A percentile compares a stretch with the other conserved stretches of the same genome.
These are phyloP conservation scores for Trichoderma sp. DNA, from an alignment of 2,329 filamentous ascomycete species.

Conservation along the genomic window DNA sequence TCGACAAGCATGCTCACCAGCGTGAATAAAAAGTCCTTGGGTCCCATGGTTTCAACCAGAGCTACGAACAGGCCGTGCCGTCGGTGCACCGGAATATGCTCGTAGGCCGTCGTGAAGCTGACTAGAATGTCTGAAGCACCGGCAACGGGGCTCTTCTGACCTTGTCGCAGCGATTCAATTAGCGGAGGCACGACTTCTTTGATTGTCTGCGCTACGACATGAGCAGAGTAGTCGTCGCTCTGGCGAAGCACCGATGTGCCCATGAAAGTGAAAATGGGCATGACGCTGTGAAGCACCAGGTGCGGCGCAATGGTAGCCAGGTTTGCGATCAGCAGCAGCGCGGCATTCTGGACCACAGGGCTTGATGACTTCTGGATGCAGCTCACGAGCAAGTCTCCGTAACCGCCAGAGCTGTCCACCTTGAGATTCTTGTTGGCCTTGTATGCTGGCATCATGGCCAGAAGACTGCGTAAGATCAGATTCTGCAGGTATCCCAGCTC, in stretches of 20 bases:
- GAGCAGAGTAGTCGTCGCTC: constrained; percentile 94
- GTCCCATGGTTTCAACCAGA: constrained; percentile 79
- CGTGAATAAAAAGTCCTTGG: constrained; percentile 84
- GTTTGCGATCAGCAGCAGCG: constrained; percentile 82
- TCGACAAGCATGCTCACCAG: constrained; percentile 89
- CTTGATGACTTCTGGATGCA: constrained; percentile 91
- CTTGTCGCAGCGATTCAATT: constrained; percentile 79
- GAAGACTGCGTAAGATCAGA: constrained; percentile 76
- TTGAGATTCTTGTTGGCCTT: constrained; percentile 61
- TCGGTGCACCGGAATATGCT: constrained; percentile 89
- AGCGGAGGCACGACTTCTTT: constrained; percentile 91
- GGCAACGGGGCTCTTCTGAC: constrained; percentile 73
- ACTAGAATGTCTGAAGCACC: constrained; percentile 88
- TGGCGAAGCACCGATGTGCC: constrained; percentile 87
- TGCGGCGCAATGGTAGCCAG: constrained; percentile 87
- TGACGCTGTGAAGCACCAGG: constrained; percentile 91
- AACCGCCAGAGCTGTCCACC: constrained; percentile 76
- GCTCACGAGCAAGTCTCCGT: constrained; percentile 88
- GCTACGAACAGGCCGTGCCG: constrained; percentile 81
- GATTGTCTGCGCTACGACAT: constrained; percentile 94
- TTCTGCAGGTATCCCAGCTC: constrained; percentile 90
- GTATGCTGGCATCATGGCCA: constrained; percentile 79
- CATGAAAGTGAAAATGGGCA: constrained; percentile 99
- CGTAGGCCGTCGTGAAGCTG: constrained; percentile 94
- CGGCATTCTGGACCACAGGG: constrained; percentile 90